Conservation (phyloP, 2,329 filamentous ascomycete species). For the Leptosphaerulina australis region DNA sequence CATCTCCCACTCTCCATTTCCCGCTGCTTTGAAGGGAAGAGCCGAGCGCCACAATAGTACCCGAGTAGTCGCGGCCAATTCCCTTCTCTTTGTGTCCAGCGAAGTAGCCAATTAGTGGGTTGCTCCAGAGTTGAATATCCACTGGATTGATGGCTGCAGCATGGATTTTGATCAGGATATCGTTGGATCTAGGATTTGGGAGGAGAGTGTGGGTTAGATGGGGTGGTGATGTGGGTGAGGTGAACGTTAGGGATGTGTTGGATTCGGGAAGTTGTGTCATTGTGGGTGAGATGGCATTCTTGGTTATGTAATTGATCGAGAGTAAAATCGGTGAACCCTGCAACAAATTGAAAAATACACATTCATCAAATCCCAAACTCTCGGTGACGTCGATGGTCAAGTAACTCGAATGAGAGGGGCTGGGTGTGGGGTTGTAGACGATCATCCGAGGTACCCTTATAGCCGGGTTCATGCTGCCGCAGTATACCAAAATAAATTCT, state of each 20-base stretch:
- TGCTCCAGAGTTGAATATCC: constrained; percentile 47
- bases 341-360: no score
- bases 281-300: background rate
- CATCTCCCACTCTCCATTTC: constrained; percentile 32
- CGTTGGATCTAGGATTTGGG: constrained; percentile 18
- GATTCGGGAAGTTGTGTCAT: constrained; percentile 23
- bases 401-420: background rate
- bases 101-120: constrained; percentile 37
- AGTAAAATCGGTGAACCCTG: background rate
- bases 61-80: constrained; percentile 55
- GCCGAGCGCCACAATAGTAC: constrained; percentile 47
- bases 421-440: constrained; percentile 2
- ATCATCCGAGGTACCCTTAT: constrained; percentile 9
- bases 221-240: constrained; percentile 29
- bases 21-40: constrained; percentile 16
- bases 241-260: constrained; percentile 38
- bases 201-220: constrained; percentile 31
- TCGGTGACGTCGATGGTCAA: background rate
- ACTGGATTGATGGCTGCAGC: constrained; percentile 57
- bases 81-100: constrained; percentile 40
- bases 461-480: background rate
- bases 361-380: no score
- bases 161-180: constrained; percentile 50
- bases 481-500: no score
- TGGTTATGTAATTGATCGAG: no score